These are phyloP conservation scores for Curvularia sp. DNA, from an alignment of 2,329 filamentous ascomycete genomes.

Conservation along the genomic window DNA sequence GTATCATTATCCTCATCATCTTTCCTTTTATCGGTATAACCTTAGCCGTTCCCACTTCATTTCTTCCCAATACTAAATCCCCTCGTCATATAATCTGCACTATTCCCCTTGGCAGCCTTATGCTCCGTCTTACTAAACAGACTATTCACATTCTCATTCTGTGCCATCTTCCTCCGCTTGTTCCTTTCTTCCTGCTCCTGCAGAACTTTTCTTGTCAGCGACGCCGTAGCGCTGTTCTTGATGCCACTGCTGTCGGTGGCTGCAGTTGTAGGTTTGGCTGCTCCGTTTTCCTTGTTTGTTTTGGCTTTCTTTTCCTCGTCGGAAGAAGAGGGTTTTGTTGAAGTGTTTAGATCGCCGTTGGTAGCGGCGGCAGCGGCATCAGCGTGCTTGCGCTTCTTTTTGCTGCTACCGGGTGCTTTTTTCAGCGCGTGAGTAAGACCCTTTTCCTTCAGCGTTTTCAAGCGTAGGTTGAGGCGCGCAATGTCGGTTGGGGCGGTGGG, in stretches of 20 bases:
- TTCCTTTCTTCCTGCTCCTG: constrained; percentile 84
- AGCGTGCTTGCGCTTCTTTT: constrained; percentile 78
- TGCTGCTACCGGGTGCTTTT: constrained; percentile 69
- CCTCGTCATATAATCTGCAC: constrained; percentile 59
- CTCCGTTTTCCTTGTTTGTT: constrained; percentile 21
- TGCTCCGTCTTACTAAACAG: constrained; percentile 53
- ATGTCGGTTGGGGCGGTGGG: constrained; percentile 75
- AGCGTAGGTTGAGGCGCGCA: constrained; percentile 68
- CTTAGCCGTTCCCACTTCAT: constrained; percentile 7
- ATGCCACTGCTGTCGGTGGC: constrained; percentile 61
- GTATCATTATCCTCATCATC: neutral
- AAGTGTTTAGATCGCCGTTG: constrained; percentile 22
- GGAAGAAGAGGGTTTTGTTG: constrained; percentile 25
- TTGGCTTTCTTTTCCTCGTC: constrained; percentile 34
- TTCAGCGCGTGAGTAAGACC: constrained; percentile 88
- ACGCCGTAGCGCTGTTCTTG: constrained; percentile 86
- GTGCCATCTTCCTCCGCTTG: constrained; percentile 75
- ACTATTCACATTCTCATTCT: constrained; percentile 58
- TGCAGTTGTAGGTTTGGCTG: neutral
- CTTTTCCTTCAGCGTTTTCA: constrained; percentile 71
- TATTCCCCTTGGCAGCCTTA: constrained; percentile 50
- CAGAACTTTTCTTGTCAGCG: constrained; percentile 83
- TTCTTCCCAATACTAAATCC: constrained; percentile 53
- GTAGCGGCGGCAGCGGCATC: constrained; percentile 43
- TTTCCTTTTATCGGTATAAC: neutral